A percentile compares a stretch with the other conserved stretches of the same genome.
These are phyloP conservation scores for Eucalyptus cloeziana DNA, from an alignment of 345 rosid genomes.

Conservation along the genomic window DNA sequence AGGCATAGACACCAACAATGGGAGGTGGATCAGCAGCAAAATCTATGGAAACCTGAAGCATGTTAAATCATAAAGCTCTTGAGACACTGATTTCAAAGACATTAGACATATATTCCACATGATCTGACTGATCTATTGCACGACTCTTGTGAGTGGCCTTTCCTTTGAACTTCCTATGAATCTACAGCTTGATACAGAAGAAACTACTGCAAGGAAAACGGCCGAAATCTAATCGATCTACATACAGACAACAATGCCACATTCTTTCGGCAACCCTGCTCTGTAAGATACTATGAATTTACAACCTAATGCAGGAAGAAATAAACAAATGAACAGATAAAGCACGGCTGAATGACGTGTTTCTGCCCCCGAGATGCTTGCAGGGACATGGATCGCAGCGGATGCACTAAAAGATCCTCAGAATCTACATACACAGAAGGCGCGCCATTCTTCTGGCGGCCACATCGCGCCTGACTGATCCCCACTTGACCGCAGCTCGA, in stretches of 20 bases:
- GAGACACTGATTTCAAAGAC: neutral
- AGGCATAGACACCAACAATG: neutral
- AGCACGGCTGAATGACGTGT: neutral
- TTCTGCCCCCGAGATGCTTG: neutral
- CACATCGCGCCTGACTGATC: neutral
- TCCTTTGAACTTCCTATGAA: neutral
- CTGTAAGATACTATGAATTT: neutral
- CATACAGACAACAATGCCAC: neutral
- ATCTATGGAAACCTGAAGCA: neutral
- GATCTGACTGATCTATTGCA: neutral
- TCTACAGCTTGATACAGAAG: neutral
- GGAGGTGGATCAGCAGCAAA: neutral
- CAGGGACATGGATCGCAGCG: neutral
- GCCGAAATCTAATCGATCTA: neutral
- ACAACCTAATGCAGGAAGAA: neutral
- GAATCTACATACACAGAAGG: neutral
- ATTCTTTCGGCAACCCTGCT: neutral
- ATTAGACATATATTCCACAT: neutral
- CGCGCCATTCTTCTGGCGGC: slow-evolving; percentile 7
- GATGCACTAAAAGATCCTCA: neutral
- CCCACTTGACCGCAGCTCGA: slow-evolving; percentile 38
- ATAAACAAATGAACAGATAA: neutral
- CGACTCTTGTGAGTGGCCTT: neutral
- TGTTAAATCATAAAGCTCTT: neutral
- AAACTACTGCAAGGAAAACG: neutral